Evolutionary conservation across 2,329 filamentous ascomycete genomes (phyloP).

Genomic region (Colletotrichum truncatum): DNA sequence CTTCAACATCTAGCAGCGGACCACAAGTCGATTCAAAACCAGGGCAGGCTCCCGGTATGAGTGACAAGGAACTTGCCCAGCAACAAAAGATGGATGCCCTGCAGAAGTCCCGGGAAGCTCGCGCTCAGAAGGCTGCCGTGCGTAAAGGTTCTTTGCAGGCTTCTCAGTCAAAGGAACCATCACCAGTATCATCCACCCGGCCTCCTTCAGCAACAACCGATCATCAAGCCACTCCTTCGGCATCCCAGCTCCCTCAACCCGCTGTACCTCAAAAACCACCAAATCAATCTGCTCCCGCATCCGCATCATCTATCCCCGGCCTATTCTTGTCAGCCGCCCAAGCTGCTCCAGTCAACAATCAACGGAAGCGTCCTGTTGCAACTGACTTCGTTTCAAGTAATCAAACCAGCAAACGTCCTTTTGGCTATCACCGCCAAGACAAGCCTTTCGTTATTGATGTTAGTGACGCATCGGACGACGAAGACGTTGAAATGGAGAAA

Average conservation of each 20-base stretch:
- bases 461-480: constrained; percentile 74
- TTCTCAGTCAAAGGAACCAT: constrained; percentile 5
- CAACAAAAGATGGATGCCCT: constrained; percentile 83
- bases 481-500: constrained; percentile 75
- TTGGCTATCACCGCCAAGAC: constrained; percentile 66
- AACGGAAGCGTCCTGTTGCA: constrained; percentile 63
- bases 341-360: constrained; percentile 34
- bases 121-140: constrained; percentile 43
- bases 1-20: constrained; percentile 19
- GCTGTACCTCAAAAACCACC: background rate
- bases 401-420: constrained; percentile 64
- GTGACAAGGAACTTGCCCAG: constrained; percentile 76
- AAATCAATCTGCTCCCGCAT: background rate
- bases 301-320: constrained; percentile 45
- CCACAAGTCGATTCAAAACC: background rate
- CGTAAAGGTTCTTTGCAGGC: constrained; percentile 19
- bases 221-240: background rate
- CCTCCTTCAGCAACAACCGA: background rate
- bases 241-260: background rate
- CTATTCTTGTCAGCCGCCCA: constrained; percentile 44
- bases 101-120: constrained; percentile 63
- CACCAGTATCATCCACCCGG: background rate
- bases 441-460: constrained; percentile 83
- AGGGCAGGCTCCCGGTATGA: constrained; percentile 44
- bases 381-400: constrained; percentile 74